These are phyloP conservation scores for Protea cynaroides DNA, from an alignment of 164 flowering plant species.

Conservation along the genomic window DNA sequence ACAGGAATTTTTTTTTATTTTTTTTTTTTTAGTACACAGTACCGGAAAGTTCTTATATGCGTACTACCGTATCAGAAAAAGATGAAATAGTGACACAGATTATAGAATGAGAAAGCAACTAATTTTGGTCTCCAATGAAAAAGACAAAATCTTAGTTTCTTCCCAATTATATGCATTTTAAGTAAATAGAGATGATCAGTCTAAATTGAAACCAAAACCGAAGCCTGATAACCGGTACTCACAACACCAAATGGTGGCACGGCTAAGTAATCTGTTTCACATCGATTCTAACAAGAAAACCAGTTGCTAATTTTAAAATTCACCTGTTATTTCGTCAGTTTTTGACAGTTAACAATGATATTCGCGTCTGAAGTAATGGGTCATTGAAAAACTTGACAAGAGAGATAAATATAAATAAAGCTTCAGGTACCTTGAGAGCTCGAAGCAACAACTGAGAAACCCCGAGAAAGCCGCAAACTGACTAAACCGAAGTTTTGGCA, in stretches of 20 bases:
- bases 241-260: no score
- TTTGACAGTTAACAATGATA: not conserved
- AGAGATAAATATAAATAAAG: not conserved
- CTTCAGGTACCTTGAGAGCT: slow-evolving; percentile 20
- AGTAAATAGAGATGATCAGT: not conserved
- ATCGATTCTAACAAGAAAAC: not conserved
- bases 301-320: not conserved
- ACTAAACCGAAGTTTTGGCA: slow-evolving; percentile 9
- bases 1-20: no score
- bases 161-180: not conserved
- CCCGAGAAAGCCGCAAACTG: slow-evolving; percentile 12
- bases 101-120: not conserved
- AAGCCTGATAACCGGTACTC: no score
- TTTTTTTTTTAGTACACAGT: no score
- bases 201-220: not conserved
- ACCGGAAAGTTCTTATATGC: not conserved
- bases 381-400: slow-evolving; percentile 6
- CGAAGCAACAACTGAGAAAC: slow-evolving; percentile 22
- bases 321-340: not conserved
- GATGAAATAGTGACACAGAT: not conserved
- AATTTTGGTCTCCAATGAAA: not conserved
- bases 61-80: not conserved
- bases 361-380: not conserved
- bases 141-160: not conserved
- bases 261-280: not conserved